These are phyloP conservation scores for Cynara cardunculus DNA, from an alignment of 129 eudicot species.

Conservation along the genomic window DNA sequence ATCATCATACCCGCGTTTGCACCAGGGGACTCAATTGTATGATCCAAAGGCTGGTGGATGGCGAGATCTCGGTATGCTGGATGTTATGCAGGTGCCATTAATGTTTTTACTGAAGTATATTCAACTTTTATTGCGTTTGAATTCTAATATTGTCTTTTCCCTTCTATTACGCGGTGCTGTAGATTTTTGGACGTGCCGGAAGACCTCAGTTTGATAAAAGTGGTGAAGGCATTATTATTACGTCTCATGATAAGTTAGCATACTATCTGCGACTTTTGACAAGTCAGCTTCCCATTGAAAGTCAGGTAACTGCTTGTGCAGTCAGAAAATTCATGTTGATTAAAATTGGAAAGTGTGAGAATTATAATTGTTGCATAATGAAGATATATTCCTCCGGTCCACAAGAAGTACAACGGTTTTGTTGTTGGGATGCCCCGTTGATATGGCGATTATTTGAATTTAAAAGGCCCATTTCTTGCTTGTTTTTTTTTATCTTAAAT, in stretches of 20 bases:
- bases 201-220: conserved; percentile 99
- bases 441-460: background rate
- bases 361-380: background rate
- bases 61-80: conserved; percentile 99
- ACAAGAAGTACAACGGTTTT: background rate
- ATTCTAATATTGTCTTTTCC: conserved; percentile 8
- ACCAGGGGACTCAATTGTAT: conserved; percentile 93
- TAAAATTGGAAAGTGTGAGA: background rate
- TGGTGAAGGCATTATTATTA: conserved; percentile 99
- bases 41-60: conserved; percentile 99
- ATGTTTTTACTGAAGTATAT: conserved; percentile 12
- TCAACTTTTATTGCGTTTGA: conserved; percentile 20
- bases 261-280: conserved; percentile 89
- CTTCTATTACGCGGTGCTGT: conserved; percentile 4
- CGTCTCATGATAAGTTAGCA: conserved; percentile 89
- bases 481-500: background rate
- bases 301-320: conserved; percentile 64
- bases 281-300: conserved; percentile 97
- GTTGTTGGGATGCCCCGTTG: background rate
- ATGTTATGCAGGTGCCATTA: conserved; percentile 87
- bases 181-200: conserved; percentile 99
- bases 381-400: background rate
- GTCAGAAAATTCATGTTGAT: background rate
- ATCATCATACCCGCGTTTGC: conserved; percentile 20
- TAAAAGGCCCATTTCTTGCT: background rate